A percentile compares a stretch with the other conserved stretches of the same genome.
Evolutionary conservation across 768 basidiomycete genomes (phyloP).

Genomic region (Leccinum disarticulatum): DNA sequence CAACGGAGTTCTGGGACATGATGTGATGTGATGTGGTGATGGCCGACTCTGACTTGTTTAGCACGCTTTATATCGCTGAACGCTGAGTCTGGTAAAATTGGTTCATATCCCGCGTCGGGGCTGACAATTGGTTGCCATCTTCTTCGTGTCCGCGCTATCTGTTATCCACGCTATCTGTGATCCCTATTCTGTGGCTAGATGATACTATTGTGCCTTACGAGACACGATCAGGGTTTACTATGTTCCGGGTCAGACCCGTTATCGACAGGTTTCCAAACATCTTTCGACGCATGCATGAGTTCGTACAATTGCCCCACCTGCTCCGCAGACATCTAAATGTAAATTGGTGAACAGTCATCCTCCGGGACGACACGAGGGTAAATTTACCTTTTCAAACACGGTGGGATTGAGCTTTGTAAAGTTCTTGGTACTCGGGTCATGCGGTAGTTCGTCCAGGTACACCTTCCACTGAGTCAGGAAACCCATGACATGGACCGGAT

Average conservation of each 20-base stretch:
- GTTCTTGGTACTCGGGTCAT: conserved; percentile 35
- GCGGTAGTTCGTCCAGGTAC: conserved; percentile 76
- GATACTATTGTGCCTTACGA: background rate
- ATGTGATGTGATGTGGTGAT: conserved; percentile 3
- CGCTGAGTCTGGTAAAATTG: conserved; percentile 3
- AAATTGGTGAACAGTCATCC: background rate
- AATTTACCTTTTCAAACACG: conserved; percentile 68
- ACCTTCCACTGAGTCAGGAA: conserved; percentile 95
- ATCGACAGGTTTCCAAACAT: conserved; percentile 71
- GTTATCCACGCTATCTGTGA: conserved; percentile 4
- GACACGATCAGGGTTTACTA: conserved; percentile 14
- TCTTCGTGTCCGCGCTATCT: background rate
- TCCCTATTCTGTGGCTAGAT: conserved; percentile 5
- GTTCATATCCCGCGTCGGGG: background rate
- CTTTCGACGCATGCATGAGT: conserved; percentile 88
- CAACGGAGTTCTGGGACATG: conserved; percentile 36
- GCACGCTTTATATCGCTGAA: conserved; percentile 16
- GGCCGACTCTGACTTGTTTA: background rate
- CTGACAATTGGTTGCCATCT: background rate
- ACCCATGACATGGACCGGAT: conserved; percentile 89
- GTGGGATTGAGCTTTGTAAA: conserved; percentile 73
- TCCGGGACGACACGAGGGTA: conserved; percentile 1
- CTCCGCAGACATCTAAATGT: conserved; percentile 75
- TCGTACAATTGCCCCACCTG: conserved; percentile 94
- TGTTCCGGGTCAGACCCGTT: conserved; percentile 5